Evolutionary conservation across 805 yeast genomes (phyloP).

Genomic region (Dipodascus geniculatus): DNA sequence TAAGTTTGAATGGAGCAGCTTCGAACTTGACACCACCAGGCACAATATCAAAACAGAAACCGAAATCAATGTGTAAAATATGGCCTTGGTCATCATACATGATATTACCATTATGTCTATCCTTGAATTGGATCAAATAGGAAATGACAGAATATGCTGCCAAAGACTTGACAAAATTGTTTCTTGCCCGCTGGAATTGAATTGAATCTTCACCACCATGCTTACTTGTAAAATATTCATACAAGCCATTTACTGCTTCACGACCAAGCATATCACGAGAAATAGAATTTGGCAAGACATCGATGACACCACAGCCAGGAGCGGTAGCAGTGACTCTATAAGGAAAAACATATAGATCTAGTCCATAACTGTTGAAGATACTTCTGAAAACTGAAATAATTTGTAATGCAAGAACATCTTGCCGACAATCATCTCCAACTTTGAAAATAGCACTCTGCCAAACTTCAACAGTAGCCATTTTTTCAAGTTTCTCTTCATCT

Average conservation of each 20-base stretch:
- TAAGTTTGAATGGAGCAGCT: slow-evolving; percentile 94
- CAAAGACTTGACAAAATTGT: slow-evolving; percentile 82
- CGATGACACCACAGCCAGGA: slow-evolving; percentile 98
- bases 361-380: slow-evolving; percentile 78
- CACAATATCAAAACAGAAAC: slow-evolving; percentile 95
- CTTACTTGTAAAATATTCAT: slow-evolving; percentile 82
- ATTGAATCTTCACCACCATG: slow-evolving; percentile 90
- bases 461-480: slow-evolving; percentile 37
- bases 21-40: slow-evolving; percentile 99
- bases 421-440: slow-evolving; percentile 98
- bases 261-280: slow-evolving; percentile 98
- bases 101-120: slow-evolving; percentile 93
- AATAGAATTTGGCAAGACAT: slow-evolving; percentile 88
- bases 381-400: slow-evolving; percentile 83
- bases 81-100: slow-evolving; percentile 96
- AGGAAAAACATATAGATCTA: slow-evolving; percentile 87
- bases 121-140: slow-evolving; percentile 83
- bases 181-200: slow-evolving; percentile 83
- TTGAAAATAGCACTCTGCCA: slow-evolving; percentile 97
- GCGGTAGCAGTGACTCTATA: slow-evolving; percentile 96
- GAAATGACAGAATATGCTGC: slow-evolving; percentile 91
- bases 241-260: slow-evolving; percentile 94
- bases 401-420: slow-evolving; percentile 89
- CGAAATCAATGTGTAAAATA: slow-evolving; percentile 92
- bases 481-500: slow-evolving; percentile 19